Conservation (phyloP, 768 basidiomycete species). For the Podaxis sp. region DNA sequence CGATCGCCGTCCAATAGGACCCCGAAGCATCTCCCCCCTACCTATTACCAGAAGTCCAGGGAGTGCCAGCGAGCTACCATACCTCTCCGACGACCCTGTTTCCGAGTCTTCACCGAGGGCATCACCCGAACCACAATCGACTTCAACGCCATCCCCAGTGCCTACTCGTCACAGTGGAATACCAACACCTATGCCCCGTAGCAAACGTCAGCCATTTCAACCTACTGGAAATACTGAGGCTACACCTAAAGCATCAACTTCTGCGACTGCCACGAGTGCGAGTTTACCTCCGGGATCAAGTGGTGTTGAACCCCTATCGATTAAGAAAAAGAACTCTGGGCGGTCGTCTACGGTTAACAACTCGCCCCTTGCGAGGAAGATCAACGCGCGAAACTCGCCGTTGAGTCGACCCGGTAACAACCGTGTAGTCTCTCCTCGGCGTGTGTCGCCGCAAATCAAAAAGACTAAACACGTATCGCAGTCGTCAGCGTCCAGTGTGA, state of each 20-base stretch:
- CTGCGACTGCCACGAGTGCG: constrained; percentile 17
- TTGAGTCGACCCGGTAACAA: constrained; percentile 38
- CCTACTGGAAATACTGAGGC: constrained; percentile 47
- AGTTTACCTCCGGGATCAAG: constrained; percentile 32
- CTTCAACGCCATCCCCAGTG: constrained; percentile 19
- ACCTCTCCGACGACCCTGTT: constrained; percentile 40
- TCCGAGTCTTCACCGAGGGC: constrained; percentile 9
- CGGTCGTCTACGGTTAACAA: constrained; percentile 36
- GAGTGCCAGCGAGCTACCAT: constrained; percentile 31
- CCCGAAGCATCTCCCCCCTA: constrained; percentile 70
- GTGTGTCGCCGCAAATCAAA: constrained; percentile 49
- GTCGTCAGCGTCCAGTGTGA: constrained; percentile 22
- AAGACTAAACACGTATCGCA: constrained; percentile 30
- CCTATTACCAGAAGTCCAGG: constrained; percentile 43
- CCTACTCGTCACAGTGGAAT: constrained; percentile 26
- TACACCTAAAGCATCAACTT: constrained; percentile 41
- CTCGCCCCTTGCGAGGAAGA: constrained; percentile 32
- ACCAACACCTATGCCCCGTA: constrained; percentile 55
- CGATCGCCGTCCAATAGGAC: constrained; percentile 65
- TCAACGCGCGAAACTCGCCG: constrained; percentile 48
- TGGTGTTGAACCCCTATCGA: constrained; percentile 69
- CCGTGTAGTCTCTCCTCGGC: constrained; percentile 44
- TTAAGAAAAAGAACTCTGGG: constrained; percentile 78
- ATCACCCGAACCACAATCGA: constrained; percentile 9
- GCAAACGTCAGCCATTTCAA: constrained; percentile 65